Conservation (phyloP, 2,329 filamentous ascomycete genomes). For the Gremmenia infestans region DNA sequence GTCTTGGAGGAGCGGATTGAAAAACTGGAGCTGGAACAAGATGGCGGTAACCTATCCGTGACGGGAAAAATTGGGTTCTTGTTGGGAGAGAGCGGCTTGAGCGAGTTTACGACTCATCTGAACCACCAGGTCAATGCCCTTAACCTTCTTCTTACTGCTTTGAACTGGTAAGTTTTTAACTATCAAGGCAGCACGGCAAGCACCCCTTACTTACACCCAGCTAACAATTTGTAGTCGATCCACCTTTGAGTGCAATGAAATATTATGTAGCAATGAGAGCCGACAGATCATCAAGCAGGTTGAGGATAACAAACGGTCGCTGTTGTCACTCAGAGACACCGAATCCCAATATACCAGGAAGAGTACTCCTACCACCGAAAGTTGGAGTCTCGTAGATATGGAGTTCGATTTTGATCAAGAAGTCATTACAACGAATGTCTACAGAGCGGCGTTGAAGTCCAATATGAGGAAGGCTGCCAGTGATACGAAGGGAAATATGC, state of each 20-base stretch:
- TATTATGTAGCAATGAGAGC: conserved; percentile 1
- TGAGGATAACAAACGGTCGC: background rate
- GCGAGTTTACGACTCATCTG: conserved; percentile 1
- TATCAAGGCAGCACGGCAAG: background rate
- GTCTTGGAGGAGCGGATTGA: conserved; percentile 5
- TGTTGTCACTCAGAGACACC: background rate
- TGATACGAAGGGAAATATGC: too few relatives aligned
- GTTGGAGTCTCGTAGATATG: background rate
- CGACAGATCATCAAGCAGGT: conserved; percentile 1
- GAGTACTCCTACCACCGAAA: background rate
- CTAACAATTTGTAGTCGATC: conserved; percentile 2
- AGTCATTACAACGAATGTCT: background rate
- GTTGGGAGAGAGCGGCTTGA: conserved; percentile 2
- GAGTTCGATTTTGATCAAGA: conserved; percentile 5
- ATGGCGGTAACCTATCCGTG: background rate
- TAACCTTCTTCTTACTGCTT: conserved; percentile 7
- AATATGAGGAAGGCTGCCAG: background rate
- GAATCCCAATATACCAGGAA: background rate
- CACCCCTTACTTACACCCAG: background rate
- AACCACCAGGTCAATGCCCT: conserved; percentile 7
- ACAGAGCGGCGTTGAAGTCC: conserved; percentile 1
- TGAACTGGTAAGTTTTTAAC: conserved; percentile 1
- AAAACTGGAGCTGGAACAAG: background rate
- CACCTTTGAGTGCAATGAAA: conserved; percentile 1
- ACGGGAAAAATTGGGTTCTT: conserved; percentile 5